A percentile compares a stretch with the other conserved stretches of the same genome.
Evolutionary conservation across 2,329 filamentous ascomycete genomes (phyloP).

Genomic region (Daldinia eschscholtzii): DNA sequence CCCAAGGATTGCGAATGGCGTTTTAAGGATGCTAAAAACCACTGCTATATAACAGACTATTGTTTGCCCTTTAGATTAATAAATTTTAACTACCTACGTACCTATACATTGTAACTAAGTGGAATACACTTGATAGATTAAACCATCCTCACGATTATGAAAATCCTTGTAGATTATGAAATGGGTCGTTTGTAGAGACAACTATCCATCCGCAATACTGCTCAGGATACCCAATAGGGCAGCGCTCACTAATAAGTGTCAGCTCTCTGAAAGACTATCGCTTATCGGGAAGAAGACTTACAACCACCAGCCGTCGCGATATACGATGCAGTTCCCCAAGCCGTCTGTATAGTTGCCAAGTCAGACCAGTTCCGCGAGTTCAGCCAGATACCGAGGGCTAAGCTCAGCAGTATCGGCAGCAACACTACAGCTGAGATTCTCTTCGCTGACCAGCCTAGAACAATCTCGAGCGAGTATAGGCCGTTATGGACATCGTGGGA

Average conservation of each 20-base stretch:
- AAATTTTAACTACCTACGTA: too few relatives aligned
- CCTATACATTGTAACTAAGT: too few relatives aligned
- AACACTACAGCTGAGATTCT: not conserved
- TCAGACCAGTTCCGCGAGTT: not conserved
- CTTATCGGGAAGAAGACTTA: not conserved
- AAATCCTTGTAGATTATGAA: too few relatives aligned
- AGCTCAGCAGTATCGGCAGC: not conserved
- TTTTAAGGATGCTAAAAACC: too few relatives aligned
- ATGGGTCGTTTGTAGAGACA: not conserved
- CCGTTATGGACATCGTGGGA: not conserved
- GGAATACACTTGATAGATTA: too few relatives aligned
- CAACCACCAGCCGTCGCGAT: not conserved
- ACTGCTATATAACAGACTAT: too few relatives aligned
- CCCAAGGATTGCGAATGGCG: too few relatives aligned
- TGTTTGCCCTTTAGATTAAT: too few relatives aligned
- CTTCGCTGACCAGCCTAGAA: not conserved
- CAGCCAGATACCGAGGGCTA: not conserved
- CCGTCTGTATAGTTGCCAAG: not conserved
- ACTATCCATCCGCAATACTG: not conserved
- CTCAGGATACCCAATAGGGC: not conserved
- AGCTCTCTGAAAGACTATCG: not conserved
- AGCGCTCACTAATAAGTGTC: not conserved
- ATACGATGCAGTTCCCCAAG: not conserved
- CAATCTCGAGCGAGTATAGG: not conserved
- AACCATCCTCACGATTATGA: too few relatives aligned